Evolutionary conservation across 805 yeast species (phyloP), one percentile per base, ranked within the genome.

Genomic region (Nakazawaea populi): DNA sequence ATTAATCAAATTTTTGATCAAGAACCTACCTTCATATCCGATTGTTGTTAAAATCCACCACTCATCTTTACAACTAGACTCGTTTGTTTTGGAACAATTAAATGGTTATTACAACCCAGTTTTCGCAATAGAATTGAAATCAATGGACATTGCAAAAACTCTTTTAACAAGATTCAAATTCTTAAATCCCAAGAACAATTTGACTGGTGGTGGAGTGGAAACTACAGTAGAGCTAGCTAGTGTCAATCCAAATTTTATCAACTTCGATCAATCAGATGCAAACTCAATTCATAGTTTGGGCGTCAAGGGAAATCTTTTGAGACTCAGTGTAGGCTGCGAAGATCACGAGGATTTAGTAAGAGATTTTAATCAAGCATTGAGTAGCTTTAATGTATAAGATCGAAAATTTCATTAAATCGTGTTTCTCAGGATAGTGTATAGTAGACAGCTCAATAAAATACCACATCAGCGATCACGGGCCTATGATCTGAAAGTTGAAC

Each of bases 301-400:
- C 5, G 39, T 49, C n/a, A 49, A 28, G 6, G 55, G 63, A 9
- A 63, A 61, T 47, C 60, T 77, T 43, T 60, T 78, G 45, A 63
- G 83, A 54, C 67, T 78, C 40, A 75, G 80, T 54, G 69, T 77
- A n/a, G 83, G 83, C 3, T 71, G 79, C 48, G 83, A 79, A 54
- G 75, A 77, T 57, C 67, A 68, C 38, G 74, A 74, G 29, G 83
- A 79, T 60, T 70, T 78, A 51, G 70, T 76, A 28, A 70, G 69
- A 42, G 83, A 79, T 59, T 64, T 77, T 9, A 67, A 65, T 48
- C 70, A 62, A 30, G 80, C 80, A 1, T 56, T 75, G 29, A 52
- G 55, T 52, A 55, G 58, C 44, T 53, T 54, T 31, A 37, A 47
- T 28, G 37, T 18, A 24, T 30, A 31, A 35, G 24, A 18, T 18